Conservation (phyloP, 2,329 filamentous ascomycete species). For the Exophiala dermatitidis region DNA sequence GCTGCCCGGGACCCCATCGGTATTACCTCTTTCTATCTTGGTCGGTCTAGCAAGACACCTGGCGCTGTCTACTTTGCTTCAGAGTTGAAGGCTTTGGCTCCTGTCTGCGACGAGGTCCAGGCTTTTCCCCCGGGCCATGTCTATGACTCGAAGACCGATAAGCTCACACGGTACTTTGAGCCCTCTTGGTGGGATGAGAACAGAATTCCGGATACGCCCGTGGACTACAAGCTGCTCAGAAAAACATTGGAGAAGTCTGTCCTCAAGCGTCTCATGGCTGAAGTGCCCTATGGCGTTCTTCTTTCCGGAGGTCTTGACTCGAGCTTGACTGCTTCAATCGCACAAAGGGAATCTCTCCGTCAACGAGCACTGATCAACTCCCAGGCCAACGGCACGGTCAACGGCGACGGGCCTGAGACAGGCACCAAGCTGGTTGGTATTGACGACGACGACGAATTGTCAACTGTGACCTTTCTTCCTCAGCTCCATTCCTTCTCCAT, state of each 20-base stretch:
- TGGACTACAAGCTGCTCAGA: slow-evolving; percentile 77
- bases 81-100: slow-evolving; percentile 86
- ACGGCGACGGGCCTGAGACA: slow-evolving; percentile 47
- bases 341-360: slow-evolving; percentile 81
- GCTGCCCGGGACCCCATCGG: slow-evolving; percentile 95
- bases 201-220: slow-evolving; percentile 68
- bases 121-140: slow-evolving; percentile 92
- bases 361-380: slow-evolving; percentile 48
- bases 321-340: slow-evolving; percentile 88
- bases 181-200: slow-evolving; percentile 85
- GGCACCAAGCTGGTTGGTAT: slow-evolving; percentile 77
- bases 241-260: slow-evolving; percentile 82
- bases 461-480: slow-evolving; percentile 82
- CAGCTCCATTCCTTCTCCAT: slow-evolving; percentile 99
- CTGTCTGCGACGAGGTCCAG: slow-evolving; percentile 91
- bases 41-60: slow-evolving; percentile 75
- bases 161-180: slow-evolving; percentile 80
- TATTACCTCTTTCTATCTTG: slow-evolving; percentile 95
- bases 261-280: slow-evolving; percentile 94
- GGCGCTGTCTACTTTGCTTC: slow-evolving; percentile 91
- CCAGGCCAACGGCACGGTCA: slow-evolving; percentile 36
- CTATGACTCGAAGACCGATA: slow-evolving; percentile 86
- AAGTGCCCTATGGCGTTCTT: slow-evolving; percentile 94
- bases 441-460: slow-evolving; percentile 82
- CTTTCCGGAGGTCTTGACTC: slow-evolving; percentile 94